phyloP scores from a whole-genome alignment of 305 asterid species.

The Plantago rigida region DNA sequence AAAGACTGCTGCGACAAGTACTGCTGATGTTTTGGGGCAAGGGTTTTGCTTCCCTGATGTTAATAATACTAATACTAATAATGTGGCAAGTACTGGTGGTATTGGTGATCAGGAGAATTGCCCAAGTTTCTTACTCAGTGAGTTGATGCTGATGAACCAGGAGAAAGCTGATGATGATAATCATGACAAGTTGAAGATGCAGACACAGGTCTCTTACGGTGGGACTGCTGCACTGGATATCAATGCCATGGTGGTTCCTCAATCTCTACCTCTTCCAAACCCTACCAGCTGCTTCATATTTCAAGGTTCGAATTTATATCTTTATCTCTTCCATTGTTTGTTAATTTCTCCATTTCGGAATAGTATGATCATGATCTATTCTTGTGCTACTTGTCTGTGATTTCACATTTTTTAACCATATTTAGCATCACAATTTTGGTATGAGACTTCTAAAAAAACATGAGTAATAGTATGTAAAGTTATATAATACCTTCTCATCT shows the following conservation, averaged over 20 bases:
- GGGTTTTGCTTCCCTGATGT: conserved; percentile 37
- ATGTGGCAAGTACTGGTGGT: not conserved
- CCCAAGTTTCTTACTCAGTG: conserved; percentile 29
- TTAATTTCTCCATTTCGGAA: too few species aligned
- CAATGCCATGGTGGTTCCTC: conserved; percentile 20
- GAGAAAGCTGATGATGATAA: conserved; percentile 26
- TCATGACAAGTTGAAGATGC: conserved; percentile 31
- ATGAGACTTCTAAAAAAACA: too few species aligned
- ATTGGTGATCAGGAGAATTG: conserved; percentile 21
- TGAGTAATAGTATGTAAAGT: too few species aligned
- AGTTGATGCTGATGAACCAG: conserved; percentile 43
- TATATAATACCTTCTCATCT: too few species aligned
- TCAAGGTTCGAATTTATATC: conserved; percentile 36
- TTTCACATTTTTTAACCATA: too few species aligned
- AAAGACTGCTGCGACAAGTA: conserved; percentile 12
- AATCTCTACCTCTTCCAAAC: conserved; percentile 31
- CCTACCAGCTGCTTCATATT: conserved; percentile 30
- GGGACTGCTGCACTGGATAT: conserved; percentile 19
- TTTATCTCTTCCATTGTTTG: not conserved
- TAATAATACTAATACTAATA: too few species aligned
- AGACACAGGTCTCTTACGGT: conserved; percentile 24
- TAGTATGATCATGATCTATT: too few species aligned
- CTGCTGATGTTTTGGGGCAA: conserved; percentile 17
- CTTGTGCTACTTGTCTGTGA: too few species aligned
- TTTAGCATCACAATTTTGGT: too few species aligned